Evolutionary conservation across 75 land plant species (phyloP), one percentile per base, ranked within the genome.

Genomic region (Pinus tabuliformis): DNA sequence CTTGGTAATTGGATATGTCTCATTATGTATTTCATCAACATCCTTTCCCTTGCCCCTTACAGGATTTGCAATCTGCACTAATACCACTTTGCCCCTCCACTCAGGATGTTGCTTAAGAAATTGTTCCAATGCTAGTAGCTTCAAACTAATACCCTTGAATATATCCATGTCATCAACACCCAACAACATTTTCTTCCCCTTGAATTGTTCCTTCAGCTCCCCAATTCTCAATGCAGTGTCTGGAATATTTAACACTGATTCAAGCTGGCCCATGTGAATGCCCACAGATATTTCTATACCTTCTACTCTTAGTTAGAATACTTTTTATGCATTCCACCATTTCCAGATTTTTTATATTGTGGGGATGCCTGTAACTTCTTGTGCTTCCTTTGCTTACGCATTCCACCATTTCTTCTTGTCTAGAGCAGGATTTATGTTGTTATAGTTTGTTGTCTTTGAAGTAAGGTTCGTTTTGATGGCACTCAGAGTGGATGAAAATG

Each of bases 41-140:
- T 92, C 90, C 42, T 82, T 92, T 61, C 95, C 92, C 20, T 82
- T 79, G 58, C 93, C 92, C 58, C 97, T 83, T 39, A 95, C 92
- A 75, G 97, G 97, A 78, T 94, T 94, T 15, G 83, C 89, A 73
- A 94, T 90, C 78, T 94, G 97, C 54, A 94, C 92, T 52, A 94
- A 76, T 21, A 94, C 95, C 15, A 89, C 73, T 54, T 86, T 86
- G 11, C 90, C 92, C n/a, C 83, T 80, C 76, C 84, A 64, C 15
- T 78, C 77, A 16, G 83, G 82, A 73, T 82, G 86, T 74, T 80
- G 86, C 68, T 61, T 75, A 57, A 94, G 77, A 60, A 94, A 86
- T 28, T 90, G 84, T 79, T 94, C 97, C 22, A 94, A 12, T 42
- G 92, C 97, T 5, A 92, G 80, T 9, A 94, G 58, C 77, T 94